phyloP scores from a whole-genome alignment of 352 stramenopile species.

The Phytophthora capsici region DNA sequence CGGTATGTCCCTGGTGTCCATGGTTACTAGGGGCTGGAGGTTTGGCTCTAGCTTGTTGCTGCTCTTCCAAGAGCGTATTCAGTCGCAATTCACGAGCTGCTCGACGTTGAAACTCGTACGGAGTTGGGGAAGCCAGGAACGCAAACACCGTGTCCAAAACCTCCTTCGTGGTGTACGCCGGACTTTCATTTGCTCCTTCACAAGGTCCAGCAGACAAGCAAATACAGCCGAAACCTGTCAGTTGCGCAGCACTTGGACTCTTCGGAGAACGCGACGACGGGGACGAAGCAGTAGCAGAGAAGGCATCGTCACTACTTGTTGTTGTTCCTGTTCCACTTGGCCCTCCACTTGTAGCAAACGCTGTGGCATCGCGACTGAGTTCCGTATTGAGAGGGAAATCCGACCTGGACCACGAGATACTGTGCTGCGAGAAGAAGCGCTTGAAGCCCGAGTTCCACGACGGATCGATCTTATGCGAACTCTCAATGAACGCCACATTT shows the following conservation, averaged over 20 bases:
- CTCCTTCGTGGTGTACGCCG: slow-evolving; percentile 72
- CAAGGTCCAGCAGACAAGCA: slow-evolving; percentile 80
- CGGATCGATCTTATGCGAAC: slow-evolving; percentile 78
- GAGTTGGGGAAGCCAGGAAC: slow-evolving; percentile 77
- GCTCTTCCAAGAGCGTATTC: slow-evolving; percentile 51
- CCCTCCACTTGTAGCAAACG: slow-evolving; percentile 19
- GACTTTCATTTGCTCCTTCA: slow-evolving; percentile 54
- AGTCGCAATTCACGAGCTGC: slow-evolving; percentile 58
- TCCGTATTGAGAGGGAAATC: slow-evolving; percentile 71
- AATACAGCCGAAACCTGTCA: slow-evolving; percentile 69
- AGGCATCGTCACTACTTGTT: slow-evolving; percentile 28
- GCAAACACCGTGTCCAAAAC: slow-evolving; percentile 84
- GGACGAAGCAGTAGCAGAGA: slow-evolving; percentile 27
- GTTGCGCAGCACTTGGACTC: slow-evolving; percentile 43
- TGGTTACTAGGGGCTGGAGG: neutral
- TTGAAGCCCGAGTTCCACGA: slow-evolving; percentile 78
- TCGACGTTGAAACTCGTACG: slow-evolving; percentile 79
- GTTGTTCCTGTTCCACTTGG: slow-evolving; percentile 20
- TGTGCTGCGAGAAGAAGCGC: slow-evolving; percentile 84
- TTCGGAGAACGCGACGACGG: slow-evolving; percentile 33
- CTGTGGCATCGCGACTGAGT: slow-evolving; percentile 42
- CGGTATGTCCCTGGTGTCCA: slow-evolving; percentile 1
- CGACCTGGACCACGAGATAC: slow-evolving; percentile 80
- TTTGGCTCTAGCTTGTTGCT: slow-evolving; percentile 29
- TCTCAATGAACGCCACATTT: slow-evolving; percentile 90